These are phyloP conservation scores for Schoenoplectus tabernaemontani DNA, from an alignment of 202 grass and related monocot genomes.

Conservation along the genomic window DNA sequence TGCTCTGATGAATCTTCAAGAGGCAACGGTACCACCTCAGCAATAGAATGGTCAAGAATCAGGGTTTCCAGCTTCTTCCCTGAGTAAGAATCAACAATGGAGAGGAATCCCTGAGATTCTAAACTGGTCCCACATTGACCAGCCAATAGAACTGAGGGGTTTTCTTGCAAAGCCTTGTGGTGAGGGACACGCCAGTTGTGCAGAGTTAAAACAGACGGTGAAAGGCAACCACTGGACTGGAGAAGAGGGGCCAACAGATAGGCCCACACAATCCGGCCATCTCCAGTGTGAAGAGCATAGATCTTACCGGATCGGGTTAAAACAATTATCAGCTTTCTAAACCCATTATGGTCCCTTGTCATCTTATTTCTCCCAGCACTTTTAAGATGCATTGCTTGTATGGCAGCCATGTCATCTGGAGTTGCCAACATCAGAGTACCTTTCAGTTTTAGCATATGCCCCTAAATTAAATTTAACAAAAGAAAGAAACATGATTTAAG, in stretches of 20 bases:
- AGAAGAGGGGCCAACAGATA: constrained; percentile 57
- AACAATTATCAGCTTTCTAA: constrained; percentile 80
- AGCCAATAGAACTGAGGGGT: constrained; percentile 78
- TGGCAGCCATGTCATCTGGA: constrained; percentile 73
- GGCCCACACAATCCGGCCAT: constrained; percentile 82
- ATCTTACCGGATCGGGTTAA: constrained; percentile 83
- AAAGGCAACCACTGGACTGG: constrained; percentile 40
- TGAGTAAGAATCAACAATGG: constrained; percentile 81
- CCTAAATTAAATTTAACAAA: constrained; percentile 53
- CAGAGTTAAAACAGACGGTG: constrained; percentile 58
- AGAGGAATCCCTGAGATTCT: constrained; percentile 51
- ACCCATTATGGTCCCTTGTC: constrained; percentile 94
- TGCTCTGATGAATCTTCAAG: constrained; percentile 70
- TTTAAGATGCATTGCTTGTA: constrained; percentile 87
- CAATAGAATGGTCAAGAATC: constrained; percentile 55
- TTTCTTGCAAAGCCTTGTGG: constrained; percentile 62
- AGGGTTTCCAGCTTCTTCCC: constrained; percentile 66
- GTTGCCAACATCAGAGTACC: constrained; percentile 88
- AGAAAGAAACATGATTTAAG: not conserved
- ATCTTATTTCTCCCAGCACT: constrained; percentile 97
- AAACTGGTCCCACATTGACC: constrained; percentile 56
- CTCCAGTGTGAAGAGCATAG: constrained; percentile 87
- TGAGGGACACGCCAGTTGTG: constrained; percentile 87
- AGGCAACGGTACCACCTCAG: constrained; percentile 63
- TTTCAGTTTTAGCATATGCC: constrained; percentile 91